Evolutionary conservation across 1,139 yeast species (phyloP).

Genomic region (Geotrichum carabidarum): DNA sequence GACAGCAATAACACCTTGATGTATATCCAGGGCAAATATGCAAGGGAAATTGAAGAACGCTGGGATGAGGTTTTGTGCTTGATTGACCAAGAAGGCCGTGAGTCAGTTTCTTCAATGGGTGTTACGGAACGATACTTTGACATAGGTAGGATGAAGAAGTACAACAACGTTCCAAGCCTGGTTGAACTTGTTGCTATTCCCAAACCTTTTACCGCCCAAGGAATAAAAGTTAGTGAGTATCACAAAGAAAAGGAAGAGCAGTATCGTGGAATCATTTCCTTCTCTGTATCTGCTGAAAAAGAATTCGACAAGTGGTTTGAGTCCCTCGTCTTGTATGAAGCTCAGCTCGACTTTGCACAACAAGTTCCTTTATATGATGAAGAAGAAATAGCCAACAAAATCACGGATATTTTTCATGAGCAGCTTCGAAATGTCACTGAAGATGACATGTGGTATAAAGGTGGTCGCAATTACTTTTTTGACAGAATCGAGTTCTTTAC

Average conservation of each 20-base stretch:
- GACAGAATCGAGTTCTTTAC: slow-evolving; percentile 16
- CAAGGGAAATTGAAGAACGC: not conserved
- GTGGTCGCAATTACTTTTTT: slow-evolving; percentile 15
- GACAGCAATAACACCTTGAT: slow-evolving; percentile 3
- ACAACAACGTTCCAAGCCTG: not conserved
- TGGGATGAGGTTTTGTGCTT: slow-evolving; percentile 10
- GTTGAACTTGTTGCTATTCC: not conserved
- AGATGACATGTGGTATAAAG: slow-evolving; percentile 17
- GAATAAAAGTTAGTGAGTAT: slow-evolving; percentile 16
- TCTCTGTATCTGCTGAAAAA: slow-evolving; percentile 10
- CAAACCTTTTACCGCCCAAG: not conserved
- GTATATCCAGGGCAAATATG: slow-evolving; percentile 13
- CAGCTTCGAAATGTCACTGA: slow-evolving; percentile 19
- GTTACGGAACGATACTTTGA: slow-evolving; percentile 9
- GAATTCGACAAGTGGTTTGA: slow-evolving; percentile 20
- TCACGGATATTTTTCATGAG: slow-evolving; percentile 17
- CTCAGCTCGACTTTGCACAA: slow-evolving; percentile 9
- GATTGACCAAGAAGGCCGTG: not conserved
- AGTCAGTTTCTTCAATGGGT: slow-evolving; percentile 7
- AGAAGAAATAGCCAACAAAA: not conserved
- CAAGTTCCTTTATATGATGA: slow-evolving; percentile 1
- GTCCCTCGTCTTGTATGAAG: slow-evolving; percentile 16
- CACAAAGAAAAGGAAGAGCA: slow-evolving; percentile 12
- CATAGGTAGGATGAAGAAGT: slow-evolving; percentile 1
- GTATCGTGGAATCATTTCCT: slow-evolving; percentile 15